Base-by-base conservation (phyloP, 2,329 filamentous ascomycete species). In the Cercospora sojina region DNA sequence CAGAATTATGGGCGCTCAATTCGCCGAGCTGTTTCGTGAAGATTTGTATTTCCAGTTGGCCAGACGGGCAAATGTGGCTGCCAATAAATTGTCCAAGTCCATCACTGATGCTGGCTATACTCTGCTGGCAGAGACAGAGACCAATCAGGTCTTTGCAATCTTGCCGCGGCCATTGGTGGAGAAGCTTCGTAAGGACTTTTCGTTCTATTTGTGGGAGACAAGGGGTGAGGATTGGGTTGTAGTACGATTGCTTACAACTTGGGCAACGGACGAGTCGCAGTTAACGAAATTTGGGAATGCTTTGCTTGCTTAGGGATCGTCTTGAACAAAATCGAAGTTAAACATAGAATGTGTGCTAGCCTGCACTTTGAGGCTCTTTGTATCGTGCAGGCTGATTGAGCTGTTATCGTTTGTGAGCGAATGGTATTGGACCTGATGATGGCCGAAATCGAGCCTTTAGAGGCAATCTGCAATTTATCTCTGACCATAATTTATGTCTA, bases 1-100 rank as follows among this genome's bases (percentile, higher is more conserved):
- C n/a, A 41, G 60, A 27, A 56, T 62, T 32, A 62, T 62, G 60
- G 60, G 60, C 5, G 49, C 60, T 12, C 60, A 62, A 25, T 62
- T 62, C 16, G 60, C 29, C 5, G 60, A 55, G 20, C 60, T 62
- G 18, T 62, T 62, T 9, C 47, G 60, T 13, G 60, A 62, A 16
- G 43, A 62, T 18, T 20, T 62, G 8, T 62, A 62, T 47, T 32
- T 35, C 2, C 18, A 62, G 8, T 18, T 62, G 5, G 59, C 59
- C 4, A 9, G 58, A 1, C 58, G 31, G 25, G 58, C 58, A 5
- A 60, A 60, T 23, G 58, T 60, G 58, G 58, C 58, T 43, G 58
- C 58, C 0, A 53, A 53, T 27, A 53, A 51, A 27, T 18, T 62
- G 18, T 62, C 60, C 12, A 55, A 56, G 13, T 55, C 47, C 13